phyloP scores from a whole-genome alignment of 2,329 filamentous ascomycete species.

The Beauveria asiatica region DNA sequence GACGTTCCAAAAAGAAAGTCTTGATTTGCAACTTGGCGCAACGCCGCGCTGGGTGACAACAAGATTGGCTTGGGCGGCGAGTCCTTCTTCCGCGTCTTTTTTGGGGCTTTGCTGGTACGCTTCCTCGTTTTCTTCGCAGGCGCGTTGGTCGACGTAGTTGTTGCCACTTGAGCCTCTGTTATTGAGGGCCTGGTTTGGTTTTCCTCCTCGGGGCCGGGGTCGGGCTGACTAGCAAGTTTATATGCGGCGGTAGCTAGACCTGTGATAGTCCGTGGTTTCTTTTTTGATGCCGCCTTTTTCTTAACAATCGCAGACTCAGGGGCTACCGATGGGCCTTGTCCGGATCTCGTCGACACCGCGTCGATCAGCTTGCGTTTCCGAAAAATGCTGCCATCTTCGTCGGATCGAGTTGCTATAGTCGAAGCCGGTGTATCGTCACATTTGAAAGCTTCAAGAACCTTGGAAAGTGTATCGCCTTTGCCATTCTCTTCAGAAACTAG shows the following conservation, averaged over 20 bases:
- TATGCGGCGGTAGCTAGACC: constrained; percentile 69
- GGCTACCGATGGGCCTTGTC: constrained; percentile 11
- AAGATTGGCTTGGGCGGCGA: constrained; percentile 40
- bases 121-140: constrained; percentile 14
- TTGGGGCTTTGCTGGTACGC: constrained; percentile 26
- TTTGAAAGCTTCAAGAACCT: constrained; percentile 35
- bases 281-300: constrained; percentile 46
- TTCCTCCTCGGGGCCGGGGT: constrained; percentile 16
- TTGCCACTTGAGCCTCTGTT: not conserved
- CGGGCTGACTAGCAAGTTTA: constrained; percentile 23
- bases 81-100: constrained; percentile 31
- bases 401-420: constrained; percentile 14
- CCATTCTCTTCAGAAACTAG: not conserved
- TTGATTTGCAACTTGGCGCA: constrained; percentile 57
- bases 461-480: constrained; percentile 31
- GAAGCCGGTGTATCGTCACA: constrained; percentile 20
- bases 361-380: constrained; percentile 51
- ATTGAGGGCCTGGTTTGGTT: not conserved
- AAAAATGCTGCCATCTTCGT: constrained; percentile 27
- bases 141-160: not conserved
- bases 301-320: constrained; percentile 29
- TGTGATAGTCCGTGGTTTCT: constrained; percentile 70
- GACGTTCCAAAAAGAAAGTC: constrained; percentile 80
- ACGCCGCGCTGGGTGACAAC: constrained; percentile 60
- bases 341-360: constrained; percentile 28